A percentile compares a stretch with the other conserved stretches of the same genome.
Conservation (phyloP, 2,329 filamentous ascomycete genomes). For the Juglanconis oblonga region DNA sequence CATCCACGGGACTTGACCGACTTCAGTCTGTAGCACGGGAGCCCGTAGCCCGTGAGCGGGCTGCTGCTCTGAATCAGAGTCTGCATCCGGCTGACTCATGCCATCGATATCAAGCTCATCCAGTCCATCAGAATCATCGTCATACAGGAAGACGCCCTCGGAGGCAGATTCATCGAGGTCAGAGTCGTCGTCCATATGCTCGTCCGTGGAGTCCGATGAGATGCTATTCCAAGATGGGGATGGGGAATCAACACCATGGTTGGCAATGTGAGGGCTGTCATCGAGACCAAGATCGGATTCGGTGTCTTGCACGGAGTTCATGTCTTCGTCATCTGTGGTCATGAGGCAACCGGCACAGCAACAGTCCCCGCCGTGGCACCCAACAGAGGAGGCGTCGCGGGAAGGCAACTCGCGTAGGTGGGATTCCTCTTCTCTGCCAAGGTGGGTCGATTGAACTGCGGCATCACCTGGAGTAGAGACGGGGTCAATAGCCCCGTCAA, state of each 20-base stretch:
- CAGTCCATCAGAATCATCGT: neutral
- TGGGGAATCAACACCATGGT: slow-evolving; percentile 1
- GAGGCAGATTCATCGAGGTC: slow-evolving; percentile 7
- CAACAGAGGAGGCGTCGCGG: too few species aligned
- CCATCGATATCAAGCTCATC: neutral
- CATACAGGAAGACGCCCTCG: neutral
- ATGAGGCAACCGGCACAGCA: too few species aligned
- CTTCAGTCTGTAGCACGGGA: neutral
- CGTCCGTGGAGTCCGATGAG: slow-evolving; percentile 2
- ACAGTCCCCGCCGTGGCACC: too few species aligned
- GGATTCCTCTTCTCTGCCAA: neutral
- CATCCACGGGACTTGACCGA: neutral
- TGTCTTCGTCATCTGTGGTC: slow-evolving; percentile 6
- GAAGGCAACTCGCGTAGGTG: too few species aligned
- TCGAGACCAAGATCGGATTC: neutral
- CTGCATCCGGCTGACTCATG: neutral
- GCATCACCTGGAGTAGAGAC: neutral
- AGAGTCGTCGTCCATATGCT: slow-evolving; percentile 3
- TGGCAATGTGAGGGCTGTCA: neutral
- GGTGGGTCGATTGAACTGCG: neutral
- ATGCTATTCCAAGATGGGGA: slow-evolving; percentile 13
- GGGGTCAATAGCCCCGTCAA: slow-evolving; percentile 4
- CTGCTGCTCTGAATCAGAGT: slow-evolving; percentile 4
- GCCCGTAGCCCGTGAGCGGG: neutral
- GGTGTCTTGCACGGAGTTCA: neutral